Evolutionary conservation across 257 asterid genomes (phyloP), one percentile per base, ranked within the genome.

Genomic region (Solanum piurae): DNA sequence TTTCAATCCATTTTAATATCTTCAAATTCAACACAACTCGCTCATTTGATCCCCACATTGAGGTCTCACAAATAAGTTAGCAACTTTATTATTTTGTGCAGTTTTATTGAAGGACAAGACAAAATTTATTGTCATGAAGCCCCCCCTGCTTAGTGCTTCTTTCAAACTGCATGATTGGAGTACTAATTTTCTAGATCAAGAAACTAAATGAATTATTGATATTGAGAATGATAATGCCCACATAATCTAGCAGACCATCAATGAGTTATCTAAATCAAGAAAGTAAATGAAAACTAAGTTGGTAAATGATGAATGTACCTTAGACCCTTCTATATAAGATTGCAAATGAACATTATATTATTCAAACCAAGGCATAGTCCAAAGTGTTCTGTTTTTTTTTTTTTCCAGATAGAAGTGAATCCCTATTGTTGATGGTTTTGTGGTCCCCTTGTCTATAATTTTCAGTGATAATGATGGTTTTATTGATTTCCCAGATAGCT

Each of bases 21-120:
- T 18, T 55, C n/a, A 55, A 55, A 55, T 55, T 55, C 11, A 55
- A 55, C 10, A 55, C 64, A 55, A 0, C n/a, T 2, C 11, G 64
- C 10, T 18, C n/a, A 55, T 55, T 55, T 55, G 64, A 55, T 9
- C 64, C n/a, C 11, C 8, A 42, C 13, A 10, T 42, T 42, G 9
- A 10, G 46, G 16, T 85, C 82, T 82, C 18, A 80, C 83, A 83
- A 92, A 83, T 75, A 23, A 75, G 4, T 88, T 80, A 25, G 91
- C 91, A 87, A 80, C 86, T 38, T 88, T 52, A 9, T 91, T 62
- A 9, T 91, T 34, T 89, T 90, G 93, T 9, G 93, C 86, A 9
- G 90, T 87, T 58, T 93, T 89, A 79, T 83, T 87, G 79, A 94
- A 93, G 14, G 98, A 94, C 94, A 92, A 90, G 9, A 93, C 83